These are phyloP conservation scores for Croton setiger DNA, from an alignment of 441 rosid species.

Conservation along the genomic window DNA sequence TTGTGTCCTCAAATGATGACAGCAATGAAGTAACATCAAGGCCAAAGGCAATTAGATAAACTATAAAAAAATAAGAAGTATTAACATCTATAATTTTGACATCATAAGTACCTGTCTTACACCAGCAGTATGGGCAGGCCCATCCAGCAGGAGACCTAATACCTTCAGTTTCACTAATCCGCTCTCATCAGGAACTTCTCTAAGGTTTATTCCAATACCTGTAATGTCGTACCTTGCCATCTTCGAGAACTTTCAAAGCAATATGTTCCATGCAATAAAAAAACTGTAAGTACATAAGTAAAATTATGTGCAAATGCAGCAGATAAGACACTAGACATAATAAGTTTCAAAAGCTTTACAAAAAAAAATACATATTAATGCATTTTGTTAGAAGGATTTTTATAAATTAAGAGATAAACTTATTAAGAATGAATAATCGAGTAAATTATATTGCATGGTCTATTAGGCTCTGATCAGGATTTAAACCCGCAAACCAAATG, in stretches of 20 bases:
- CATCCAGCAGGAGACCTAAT: conserved; percentile 75
- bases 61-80: neutral
- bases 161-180: conserved; percentile 72
- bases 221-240: conserved; percentile 93
- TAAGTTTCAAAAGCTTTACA: neutral
- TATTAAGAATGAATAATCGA: neutral
- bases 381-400: neutral
- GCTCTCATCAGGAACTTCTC: conserved; percentile 71
- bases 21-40: neutral
- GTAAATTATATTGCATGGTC: neutral
- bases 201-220: conserved; percentile 88
- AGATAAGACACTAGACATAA: neutral
- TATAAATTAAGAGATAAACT: neutral
- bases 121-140: conserved; percentile 84
- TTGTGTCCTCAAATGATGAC: neutral
- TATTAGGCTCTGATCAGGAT: too few relatives aligned
- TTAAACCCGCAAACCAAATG: too few relatives aligned
- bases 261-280: conserved; percentile 28
- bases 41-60: neutral
- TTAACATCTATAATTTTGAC: neutral
- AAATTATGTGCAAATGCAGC: conserved; percentile 1
- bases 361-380: neutral
- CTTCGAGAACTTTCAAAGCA: conserved; percentile 72
- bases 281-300: conserved; percentile 36
- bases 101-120: conserved; percentile 61